Conservation (phyloP, 768 basidiomycete genomes). For the Daedalea quercina region DNA sequence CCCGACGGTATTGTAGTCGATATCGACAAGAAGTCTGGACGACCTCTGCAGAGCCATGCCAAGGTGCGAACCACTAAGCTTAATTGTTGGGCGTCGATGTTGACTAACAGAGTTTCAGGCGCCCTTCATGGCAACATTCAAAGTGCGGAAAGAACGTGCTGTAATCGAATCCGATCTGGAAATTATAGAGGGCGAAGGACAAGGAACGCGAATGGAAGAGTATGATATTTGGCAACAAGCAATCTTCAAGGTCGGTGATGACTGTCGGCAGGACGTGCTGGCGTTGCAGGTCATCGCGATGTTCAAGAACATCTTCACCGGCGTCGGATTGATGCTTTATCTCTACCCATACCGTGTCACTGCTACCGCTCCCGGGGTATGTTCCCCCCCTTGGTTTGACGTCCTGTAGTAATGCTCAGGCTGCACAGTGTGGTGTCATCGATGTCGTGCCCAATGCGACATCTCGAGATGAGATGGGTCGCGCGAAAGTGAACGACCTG, state of each 20-base stretch:
- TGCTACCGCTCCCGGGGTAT: slow-evolving; percentile 90
- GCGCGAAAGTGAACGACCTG: slow-evolving; percentile 95
- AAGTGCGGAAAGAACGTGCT: slow-evolving; percentile 82
- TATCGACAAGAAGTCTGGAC: slow-evolving; percentile 92
- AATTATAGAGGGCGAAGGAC: slow-evolving; percentile 56
- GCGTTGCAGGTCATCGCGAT: slow-evolving; percentile 97
- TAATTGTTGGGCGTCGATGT: neutral
- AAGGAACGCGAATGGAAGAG: slow-evolving; percentile 46
- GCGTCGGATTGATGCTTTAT: slow-evolving; percentile 84
- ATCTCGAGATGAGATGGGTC: slow-evolving; percentile 98
- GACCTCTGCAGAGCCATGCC: slow-evolving; percentile 95
- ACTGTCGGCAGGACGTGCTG: slow-evolving; percentile 97
- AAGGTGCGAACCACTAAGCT: slow-evolving; percentile 51
- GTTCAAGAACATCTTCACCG: slow-evolving; percentile 97
- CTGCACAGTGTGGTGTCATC: slow-evolving; percentile 87
- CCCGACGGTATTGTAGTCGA: slow-evolving; percentile 97
- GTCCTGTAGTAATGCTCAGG: neutral
- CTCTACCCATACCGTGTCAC: slow-evolving; percentile 96
- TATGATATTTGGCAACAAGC: slow-evolving; percentile 97
- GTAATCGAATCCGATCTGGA: slow-evolving; percentile 68
- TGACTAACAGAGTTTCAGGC: slow-evolving; percentile 44
- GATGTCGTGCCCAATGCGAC: slow-evolving; percentile 98
- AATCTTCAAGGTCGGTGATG: slow-evolving; percentile 99
- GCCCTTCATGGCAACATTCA: slow-evolving; percentile 99
- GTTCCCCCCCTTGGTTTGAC: slow-evolving; percentile 18